Percentiles rank a stretch among this genome's conserved stretches.
These are phyloP conservation scores for Diaporthe velutina DNA, from an alignment of 2,329 filamentous ascomycete species.

Conservation along the genomic window DNA sequence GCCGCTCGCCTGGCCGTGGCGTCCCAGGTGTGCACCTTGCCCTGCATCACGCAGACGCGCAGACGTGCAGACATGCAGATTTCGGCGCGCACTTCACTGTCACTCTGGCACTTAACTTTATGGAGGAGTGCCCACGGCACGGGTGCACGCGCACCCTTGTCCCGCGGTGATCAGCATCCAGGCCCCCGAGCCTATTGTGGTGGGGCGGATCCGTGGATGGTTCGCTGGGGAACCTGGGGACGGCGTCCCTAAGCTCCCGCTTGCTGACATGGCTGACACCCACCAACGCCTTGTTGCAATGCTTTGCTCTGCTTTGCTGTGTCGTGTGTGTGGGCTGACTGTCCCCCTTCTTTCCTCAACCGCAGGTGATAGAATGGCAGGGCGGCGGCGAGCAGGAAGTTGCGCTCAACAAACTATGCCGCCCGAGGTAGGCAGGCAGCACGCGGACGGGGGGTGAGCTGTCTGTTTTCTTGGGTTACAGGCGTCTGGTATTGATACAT, in stretches of 20 bases:
- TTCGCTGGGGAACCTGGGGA: slow-evolving; percentile 23
- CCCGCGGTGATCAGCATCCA: slow-evolving; percentile 21
- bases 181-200: not conserved
- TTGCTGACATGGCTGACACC: slow-evolving; percentile 29
- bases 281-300: not conserved
- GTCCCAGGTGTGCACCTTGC: not conserved
- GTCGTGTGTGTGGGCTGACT: not conserved
- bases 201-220: slow-evolving; percentile 7
- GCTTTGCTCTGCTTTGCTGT: not conserved
- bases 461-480: not conserved
- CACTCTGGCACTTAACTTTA: slow-evolving; percentile 1
- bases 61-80: not conserved
- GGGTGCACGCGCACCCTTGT: slow-evolving; percentile 19
- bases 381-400: not conserved
- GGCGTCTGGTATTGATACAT: slow-evolving; percentile 1
- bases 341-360: slow-evolving; percentile 13
- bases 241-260: slow-evolving; percentile 17
- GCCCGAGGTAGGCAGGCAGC: not conserved
- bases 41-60: slow-evolving; percentile 9
- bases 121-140: not conserved
- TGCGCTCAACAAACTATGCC: slow-evolving; percentile 13
- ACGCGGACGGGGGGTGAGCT: not conserved
- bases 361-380: slow-evolving; percentile 13
- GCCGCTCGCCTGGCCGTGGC: not conserved
- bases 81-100: not conserved